These are phyloP conservation scores for Boletus subcaerulescens DNA, from an alignment of 768 basidiomycete genomes.

Conservation along the genomic window DNA sequence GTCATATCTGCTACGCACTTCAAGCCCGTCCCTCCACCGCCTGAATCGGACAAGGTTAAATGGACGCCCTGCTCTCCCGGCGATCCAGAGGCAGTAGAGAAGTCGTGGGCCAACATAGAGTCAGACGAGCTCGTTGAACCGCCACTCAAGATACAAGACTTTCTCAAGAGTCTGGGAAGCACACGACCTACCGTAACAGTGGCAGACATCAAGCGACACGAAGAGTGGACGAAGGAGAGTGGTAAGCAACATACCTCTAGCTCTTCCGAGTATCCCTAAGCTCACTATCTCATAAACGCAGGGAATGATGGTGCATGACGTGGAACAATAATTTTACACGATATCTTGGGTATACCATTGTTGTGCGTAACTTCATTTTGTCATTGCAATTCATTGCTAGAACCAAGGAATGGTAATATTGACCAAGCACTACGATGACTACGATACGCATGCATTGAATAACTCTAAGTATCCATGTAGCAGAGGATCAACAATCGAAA, in stretches of 20 bases:
- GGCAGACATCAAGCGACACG: slow-evolving; percentile 81
- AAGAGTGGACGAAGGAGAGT: slow-evolving; percentile 82
- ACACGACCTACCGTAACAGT: slow-evolving; percentile 87
- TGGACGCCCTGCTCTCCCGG: slow-evolving; percentile 98
- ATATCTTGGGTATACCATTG: slow-evolving; percentile 7
- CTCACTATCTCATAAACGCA: background rate
- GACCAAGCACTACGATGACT: slow-evolving; percentile 18
- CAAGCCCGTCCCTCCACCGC: slow-evolving; percentile 47
- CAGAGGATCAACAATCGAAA: slow-evolving; percentile 1
- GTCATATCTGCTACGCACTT: slow-evolving; percentile 96
- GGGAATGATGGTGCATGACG: slow-evolving; percentile 34
- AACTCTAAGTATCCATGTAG: slow-evolving; percentile 15
- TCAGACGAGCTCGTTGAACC: slow-evolving; percentile 92
- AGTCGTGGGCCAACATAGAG: slow-evolving; percentile 83
- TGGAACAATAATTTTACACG: background rate
- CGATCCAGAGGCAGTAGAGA: slow-evolving; percentile 80
- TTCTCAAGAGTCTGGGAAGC: slow-evolving; percentile 72
- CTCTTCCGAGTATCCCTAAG: background rate
- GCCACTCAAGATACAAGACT: slow-evolving; percentile 71
- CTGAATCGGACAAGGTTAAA: slow-evolving; percentile 39
- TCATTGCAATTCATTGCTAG: slow-evolving; percentile 2
- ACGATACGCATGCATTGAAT: slow-evolving; percentile 19
- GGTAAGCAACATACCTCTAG: slow-evolving; percentile 43
- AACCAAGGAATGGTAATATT: slow-evolving; percentile 14
- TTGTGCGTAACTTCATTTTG: background rate